Evolutionary conservation across 2,329 filamentous ascomycete genomes (phyloP).

Genomic region (Xylaria sp.): DNA sequence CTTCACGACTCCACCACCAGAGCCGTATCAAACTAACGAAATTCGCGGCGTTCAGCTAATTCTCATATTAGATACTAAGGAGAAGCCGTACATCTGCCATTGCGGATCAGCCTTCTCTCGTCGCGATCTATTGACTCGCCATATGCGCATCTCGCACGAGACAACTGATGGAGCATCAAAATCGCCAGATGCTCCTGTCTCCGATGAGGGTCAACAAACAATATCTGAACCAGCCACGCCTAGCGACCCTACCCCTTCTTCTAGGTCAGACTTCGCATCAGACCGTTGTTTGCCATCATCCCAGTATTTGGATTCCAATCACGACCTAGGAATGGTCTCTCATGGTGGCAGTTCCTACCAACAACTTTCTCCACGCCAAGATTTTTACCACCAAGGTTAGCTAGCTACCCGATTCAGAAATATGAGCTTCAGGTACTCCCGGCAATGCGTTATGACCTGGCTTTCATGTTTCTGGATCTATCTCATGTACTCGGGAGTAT

Average conservation of each 20-base stretch:
- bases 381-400: conserved; percentile 46
- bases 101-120: conserved; percentile 58
- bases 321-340: conserved; percentile 39
- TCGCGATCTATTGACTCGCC: conserved; percentile 57
- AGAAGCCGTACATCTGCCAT: conserved; percentile 58
- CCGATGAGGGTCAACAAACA: conserved; percentile 46
- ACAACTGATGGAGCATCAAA: conserved; percentile 42
- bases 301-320: conserved; percentile 39
- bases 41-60: conserved; percentile 25
- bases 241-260: conserved; percentile 45
- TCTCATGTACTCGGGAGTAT: neutral
- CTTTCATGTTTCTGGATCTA: neutral
- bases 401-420: conserved; percentile 29
- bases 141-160: conserved; percentile 55
- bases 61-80: conserved; percentile 55
- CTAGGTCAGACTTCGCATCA: conserved; percentile 49
- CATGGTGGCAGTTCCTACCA: conserved; percentile 41
- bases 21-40: conserved; percentile 24
- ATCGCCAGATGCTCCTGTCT: conserved; percentile 45
- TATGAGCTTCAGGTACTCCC: neutral
- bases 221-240: conserved; percentile 46
- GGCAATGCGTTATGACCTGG: neutral
- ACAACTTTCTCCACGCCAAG: conserved; percentile 42
- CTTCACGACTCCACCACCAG: conserved; percentile 36
- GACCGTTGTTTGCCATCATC: conserved; percentile 44